Conservation (phyloP, 225 moss, liverwort and hornwort species). For the Climacium dendroides region DNA sequence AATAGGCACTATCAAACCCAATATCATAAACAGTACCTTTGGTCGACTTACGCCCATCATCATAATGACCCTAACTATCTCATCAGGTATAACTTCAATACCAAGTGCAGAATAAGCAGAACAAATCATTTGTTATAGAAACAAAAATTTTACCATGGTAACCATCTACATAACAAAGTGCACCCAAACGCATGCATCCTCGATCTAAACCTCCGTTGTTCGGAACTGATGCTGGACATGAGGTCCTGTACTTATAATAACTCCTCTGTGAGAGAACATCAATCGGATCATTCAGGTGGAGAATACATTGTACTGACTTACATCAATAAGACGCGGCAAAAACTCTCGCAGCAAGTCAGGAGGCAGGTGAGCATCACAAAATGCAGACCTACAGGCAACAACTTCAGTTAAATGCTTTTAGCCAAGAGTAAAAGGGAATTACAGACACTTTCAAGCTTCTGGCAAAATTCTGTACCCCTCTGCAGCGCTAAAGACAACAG, state of each 20-base stretch:
- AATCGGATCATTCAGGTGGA: background rate
- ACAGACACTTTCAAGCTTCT: background rate
- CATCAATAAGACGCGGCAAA: slow-evolving; percentile 80
- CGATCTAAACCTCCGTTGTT: background rate
- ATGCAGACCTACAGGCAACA: slow-evolving; percentile 66
- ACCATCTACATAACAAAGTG: background rate
- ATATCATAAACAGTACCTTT: background rate
- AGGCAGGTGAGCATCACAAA: slow-evolving; percentile 85
- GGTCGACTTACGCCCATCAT: background rate
- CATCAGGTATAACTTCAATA: background rate
- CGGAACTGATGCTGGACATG: background rate
- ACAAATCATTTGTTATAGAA: background rate
- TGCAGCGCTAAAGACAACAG: background rate
- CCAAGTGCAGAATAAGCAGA: background rate
- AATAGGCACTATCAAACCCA: background rate
- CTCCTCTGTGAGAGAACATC: background rate
- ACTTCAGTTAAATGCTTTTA: background rate
- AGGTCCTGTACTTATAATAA: background rate
- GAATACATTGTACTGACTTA: slow-evolving; percentile 27
- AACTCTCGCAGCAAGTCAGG: slow-evolving; percentile 82
- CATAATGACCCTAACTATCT: background rate
- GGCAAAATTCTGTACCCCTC: background rate
- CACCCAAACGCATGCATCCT: background rate
- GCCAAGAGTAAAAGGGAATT: background rate
- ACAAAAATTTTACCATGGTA: background rate